A percentile compares a stretch with the other conserved stretches of the same genome.
Conservation (phyloP, 164 flowering plant genomes). For the Liriodendron chinense region DNA sequence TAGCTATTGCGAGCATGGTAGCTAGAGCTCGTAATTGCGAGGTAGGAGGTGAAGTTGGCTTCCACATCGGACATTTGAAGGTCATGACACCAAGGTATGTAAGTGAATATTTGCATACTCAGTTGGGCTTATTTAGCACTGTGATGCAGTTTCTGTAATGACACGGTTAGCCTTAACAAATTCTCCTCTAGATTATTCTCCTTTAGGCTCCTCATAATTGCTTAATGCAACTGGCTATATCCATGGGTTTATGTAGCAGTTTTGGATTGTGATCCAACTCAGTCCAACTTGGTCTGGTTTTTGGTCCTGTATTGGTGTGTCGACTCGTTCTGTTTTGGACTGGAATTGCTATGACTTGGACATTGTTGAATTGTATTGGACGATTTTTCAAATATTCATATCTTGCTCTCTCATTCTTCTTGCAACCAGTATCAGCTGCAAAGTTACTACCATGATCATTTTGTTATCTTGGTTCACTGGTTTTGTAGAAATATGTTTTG, state of each 20-base stretch:
- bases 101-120: background rate
- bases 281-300: no score
- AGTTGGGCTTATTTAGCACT: background rate
- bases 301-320: no score
- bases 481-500: background rate
- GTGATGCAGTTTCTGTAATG: background rate
- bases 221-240: background rate
- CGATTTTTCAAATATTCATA: no score
- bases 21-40: slow-evolving; percentile 77
- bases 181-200: background rate
- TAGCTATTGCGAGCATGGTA: slow-evolving; percentile 94
- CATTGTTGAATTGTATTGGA: no score
- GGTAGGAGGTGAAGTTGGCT: slow-evolving; percentile 92
- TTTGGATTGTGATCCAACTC: no score
- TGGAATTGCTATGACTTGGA: no score
- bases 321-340: no score
- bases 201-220: background rate
- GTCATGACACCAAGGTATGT: slow-evolving; percentile 59
- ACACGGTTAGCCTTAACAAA: background rate
- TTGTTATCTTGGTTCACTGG: no score
- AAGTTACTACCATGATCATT: no score
- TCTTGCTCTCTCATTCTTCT: no score
- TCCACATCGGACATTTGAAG: slow-evolving; percentile 90
- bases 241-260: no score
- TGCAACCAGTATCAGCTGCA: no score